Evolutionary conservation across 2,329 filamentous ascomycete genomes (phyloP).

Genomic region (Chalara sp.): DNA sequence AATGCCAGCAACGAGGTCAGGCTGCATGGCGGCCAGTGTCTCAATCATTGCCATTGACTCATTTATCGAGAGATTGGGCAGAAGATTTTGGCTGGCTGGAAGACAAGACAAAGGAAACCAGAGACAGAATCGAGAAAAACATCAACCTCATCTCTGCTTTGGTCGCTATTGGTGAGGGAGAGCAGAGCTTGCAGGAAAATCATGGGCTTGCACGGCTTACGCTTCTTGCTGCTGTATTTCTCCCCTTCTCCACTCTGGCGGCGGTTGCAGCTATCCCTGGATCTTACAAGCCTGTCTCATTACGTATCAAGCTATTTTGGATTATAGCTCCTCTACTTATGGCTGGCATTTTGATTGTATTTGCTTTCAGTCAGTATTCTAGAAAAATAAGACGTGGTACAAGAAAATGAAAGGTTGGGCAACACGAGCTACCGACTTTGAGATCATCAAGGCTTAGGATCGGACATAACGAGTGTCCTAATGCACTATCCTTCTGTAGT

Average conservation of each 20-base stretch:
- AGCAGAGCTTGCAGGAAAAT: constrained; percentile 3
- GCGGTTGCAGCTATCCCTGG: constrained; percentile 25
- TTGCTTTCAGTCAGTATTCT: too few species aligned
- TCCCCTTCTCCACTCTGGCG: constrained; percentile 23
- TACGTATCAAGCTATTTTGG: constrained; percentile 23
- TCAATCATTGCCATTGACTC: neutral
- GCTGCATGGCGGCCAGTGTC: neutral
- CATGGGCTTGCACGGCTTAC: constrained; percentile 2
- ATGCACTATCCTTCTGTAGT: too few species aligned
- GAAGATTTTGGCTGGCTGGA: constrained; percentile 3
- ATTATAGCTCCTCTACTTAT: constrained; percentile 21
- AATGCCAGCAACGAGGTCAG: constrained; percentile 2
- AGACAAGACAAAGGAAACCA: neutral
- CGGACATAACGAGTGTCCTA: too few species aligned
- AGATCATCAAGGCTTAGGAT: too few species aligned
- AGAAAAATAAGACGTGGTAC: too few species aligned
- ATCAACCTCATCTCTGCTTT: constrained; percentile 2
- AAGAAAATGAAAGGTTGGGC: too few species aligned
- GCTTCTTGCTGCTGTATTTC: constrained; percentile 14
- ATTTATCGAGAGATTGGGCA: constrained; percentile 1
- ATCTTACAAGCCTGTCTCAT: constrained; percentile 18
- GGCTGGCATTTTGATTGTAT: neutral
- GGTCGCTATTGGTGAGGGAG: constrained; percentile 2
- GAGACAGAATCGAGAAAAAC: constrained; percentile 3
- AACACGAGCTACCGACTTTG: too few species aligned